Base-by-base conservation (phyloP, 768 basidiomycete genomes). In the Mycena vulgaris region DNA sequence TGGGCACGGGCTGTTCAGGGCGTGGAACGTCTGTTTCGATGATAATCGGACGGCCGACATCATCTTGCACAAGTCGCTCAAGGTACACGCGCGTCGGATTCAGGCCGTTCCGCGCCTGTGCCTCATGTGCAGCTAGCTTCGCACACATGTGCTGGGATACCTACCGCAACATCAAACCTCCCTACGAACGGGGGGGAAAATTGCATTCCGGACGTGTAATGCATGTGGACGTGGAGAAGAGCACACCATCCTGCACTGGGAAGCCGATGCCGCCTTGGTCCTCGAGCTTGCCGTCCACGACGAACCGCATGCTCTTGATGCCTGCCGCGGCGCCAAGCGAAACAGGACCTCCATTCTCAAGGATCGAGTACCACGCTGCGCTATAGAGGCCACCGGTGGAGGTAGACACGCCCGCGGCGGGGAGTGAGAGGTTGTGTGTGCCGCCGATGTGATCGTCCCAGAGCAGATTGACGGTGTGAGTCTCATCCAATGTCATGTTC, bases 31-130 rank as follows among this genome's bases (percentile, higher is more conserved):
- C 63, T 48, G 52, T 55, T 31, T 65, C 53, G 53, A 57, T 33
- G 28, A 65, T n/a, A 55, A 47, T 65, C 42, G 63, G 42, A 57
- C 52, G 53, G 42, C 45, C 53, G 55, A 51, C 42, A 37, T 47
- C 17, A 23, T 65, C 55, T 17, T 25, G 23, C 33, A 23, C 33
- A 23, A 48, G 25, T 37, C 45, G 40, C 33, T 64, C 63, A 30
- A 64, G 53, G 63, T 23, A 64, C 30, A 64, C 63, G 53, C 63
- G 63, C 42, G 53, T 55, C 49, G 62, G 62, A 63, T 52, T 40
- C 49, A 52, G 28, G 37, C 49, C 62, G 52, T 63, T 21, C 35
- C 62, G 62, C 51, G 53, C 62, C 62, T 63, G 51, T 51, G 25
- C 19, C n/a, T 37, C 52, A 28, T 33, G 58, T 30, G 49, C 60